Percentiles rank a stretch among this genome's conserved stretches.
phyloP scores from a whole-genome alignment of 2,329 filamentous ascomycete species.

The Sporothrix luriei region DNA sequence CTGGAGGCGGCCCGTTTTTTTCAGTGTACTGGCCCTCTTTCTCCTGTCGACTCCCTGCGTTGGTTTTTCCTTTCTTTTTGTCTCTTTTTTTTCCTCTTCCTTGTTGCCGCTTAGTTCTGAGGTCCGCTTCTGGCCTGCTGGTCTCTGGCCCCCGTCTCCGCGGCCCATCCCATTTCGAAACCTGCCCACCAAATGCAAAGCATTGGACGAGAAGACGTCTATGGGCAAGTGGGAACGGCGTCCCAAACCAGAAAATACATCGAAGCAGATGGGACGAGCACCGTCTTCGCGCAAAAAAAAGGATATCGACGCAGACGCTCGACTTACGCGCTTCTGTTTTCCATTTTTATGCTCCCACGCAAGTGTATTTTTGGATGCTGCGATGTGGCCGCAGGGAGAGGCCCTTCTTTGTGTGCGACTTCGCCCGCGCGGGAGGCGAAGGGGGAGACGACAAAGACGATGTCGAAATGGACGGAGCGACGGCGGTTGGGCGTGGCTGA shows the following conservation, averaged over 20 bases:
- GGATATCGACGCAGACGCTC: background rate
- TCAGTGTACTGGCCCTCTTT: background rate
- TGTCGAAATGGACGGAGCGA: background rate
- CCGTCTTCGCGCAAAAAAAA: no score
- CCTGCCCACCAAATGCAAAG: background rate
- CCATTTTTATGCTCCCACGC: background rate
- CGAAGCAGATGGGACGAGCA: background rate
- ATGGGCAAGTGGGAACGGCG: background rate
- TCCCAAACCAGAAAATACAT: background rate
- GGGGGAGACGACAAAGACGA: background rate
- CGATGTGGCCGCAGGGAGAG: constrained; percentile 12
- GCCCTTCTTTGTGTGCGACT: constrained; percentile 15
- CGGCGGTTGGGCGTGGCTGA: background rate
- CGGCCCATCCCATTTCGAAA: constrained; percentile 13
- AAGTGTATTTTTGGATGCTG: constrained; percentile 8
- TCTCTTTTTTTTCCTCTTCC: background rate
- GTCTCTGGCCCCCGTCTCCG: background rate
- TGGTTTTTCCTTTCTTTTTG: background rate
- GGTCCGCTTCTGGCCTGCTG: no score
- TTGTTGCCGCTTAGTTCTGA: background rate
- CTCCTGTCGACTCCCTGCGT: background rate
- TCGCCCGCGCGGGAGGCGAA: background rate
- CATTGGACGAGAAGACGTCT: constrained; percentile 10
- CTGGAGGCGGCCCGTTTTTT: background rate
- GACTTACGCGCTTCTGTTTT: constrained; percentile 25